These are phyloP conservation scores for Cantharellus cinnabarinus DNA, from an alignment of 768 basidiomycete species.

Conservation along the genomic window DNA sequence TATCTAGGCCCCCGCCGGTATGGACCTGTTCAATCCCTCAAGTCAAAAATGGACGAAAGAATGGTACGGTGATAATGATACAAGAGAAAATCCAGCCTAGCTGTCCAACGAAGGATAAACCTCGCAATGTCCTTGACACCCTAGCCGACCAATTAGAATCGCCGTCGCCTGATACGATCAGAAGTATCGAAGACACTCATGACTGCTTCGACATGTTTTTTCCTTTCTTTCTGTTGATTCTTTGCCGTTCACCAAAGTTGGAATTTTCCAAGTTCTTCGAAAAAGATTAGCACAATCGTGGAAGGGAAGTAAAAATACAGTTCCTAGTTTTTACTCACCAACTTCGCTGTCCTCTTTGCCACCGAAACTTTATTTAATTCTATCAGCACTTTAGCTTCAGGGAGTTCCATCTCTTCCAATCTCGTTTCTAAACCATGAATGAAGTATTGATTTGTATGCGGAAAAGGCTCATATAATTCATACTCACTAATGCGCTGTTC, in stretches of 20 bases:
- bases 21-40: too few relatives aligned
- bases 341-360: slow-evolving; percentile 80
- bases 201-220: slow-evolving; percentile 2
- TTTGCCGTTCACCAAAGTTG: slow-evolving; percentile 74
- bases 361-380: slow-evolving; percentile 76
- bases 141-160: too few relatives aligned
- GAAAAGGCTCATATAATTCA: not conserved
- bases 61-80: too few relatives aligned
- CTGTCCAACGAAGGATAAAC: too few relatives aligned
- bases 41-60: too few relatives aligned
- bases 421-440: slow-evolving; percentile 34
- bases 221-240: slow-evolving; percentile 51
- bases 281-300: not conserved
- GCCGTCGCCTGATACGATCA: too few relatives aligned
- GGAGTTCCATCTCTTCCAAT: slow-evolving; percentile 50
- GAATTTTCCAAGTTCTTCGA: slow-evolving; percentile 64
- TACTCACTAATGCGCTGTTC: slow-evolving; percentile 71
- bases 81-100: too few relatives aligned
- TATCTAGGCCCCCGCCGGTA: too few relatives aligned
- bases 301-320: not conserved
- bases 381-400: slow-evolving; percentile 67
- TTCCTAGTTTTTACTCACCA: slow-evolving; percentile 33
- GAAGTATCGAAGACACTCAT: too few relatives aligned
- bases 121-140: too few relatives aligned
- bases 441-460: not conserved